Evolutionary conservation across 2,329 filamentous ascomycete species (phyloP), one percentile per base, ranked within the genome.

Genomic region (Mollisiaceae sp.): DNA sequence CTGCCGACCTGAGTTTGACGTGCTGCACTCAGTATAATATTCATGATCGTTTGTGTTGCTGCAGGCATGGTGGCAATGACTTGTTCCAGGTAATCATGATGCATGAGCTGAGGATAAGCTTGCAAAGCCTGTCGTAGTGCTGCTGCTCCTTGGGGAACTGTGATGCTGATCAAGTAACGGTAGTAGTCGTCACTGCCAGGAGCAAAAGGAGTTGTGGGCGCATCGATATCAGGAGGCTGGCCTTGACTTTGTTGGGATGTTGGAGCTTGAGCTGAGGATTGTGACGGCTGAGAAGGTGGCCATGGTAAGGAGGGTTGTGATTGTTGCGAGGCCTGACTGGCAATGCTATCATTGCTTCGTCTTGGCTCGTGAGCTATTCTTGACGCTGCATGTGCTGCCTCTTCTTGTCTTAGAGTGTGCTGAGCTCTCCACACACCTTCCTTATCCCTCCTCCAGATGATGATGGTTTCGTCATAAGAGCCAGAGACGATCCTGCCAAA

Each of bases 401-500:
- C 89, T 74, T 91, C 90, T 75, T 96, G 92, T 45, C 88, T 85
- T 11, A 97, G 82, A 54, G 87, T 86, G 70, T 94, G 91, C 39
- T 88, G 88, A 62, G 89, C 87, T 70, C 89, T 89, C 94, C 95
- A 98, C 32, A 91, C 86, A 2, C 94, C 94, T 70, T 95, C 89
- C 70, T 88, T 86, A 69, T 96, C 91, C 67, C 92, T 89, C 71
- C 91, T 90, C 95, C 95, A 99, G 64, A 99, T 92, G 70, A 97
- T 94, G 71, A 99, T 93, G 12, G 89, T 94, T 79, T 97, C 93
- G 72, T 99, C 95, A 72, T 99, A 99, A 0, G 93, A 97, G 2
- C 95, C 95, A 8, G 94, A 97, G 3, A 99, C 93, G 65, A 99
- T 99, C n/a, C 94, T 89, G 11, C 91, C 93, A 82, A 94, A 97